Evolutionary conservation across 2,329 filamentous ascomycete genomes (phyloP).

Genomic region (Ophiostoma angusticollis): DNA sequence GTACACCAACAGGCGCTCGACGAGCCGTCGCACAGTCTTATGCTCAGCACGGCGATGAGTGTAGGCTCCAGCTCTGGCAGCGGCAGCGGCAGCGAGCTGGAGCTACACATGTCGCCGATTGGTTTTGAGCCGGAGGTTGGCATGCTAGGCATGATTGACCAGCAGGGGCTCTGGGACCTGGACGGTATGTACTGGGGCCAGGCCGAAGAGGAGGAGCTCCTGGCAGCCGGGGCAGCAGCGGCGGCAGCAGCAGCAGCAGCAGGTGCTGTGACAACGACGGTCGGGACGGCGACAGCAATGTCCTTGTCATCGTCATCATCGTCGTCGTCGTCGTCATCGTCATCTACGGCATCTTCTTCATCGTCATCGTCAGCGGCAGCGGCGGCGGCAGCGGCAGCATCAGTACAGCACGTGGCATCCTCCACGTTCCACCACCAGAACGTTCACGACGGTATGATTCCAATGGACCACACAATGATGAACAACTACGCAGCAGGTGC

Average conservation of each 20-base stretch:
- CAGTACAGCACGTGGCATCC: too few relatives aligned
- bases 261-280: too few relatives aligned
- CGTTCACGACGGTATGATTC: conserved; percentile 23
- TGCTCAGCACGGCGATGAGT: conserved; percentile 1
- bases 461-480: conserved; percentile 27
- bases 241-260: not conserved
- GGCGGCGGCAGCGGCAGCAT: not conserved
- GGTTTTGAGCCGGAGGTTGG: conserved; percentile 33
- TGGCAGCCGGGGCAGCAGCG: conserved; percentile 9
- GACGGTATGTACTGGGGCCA: conserved; percentile 43
- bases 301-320: too few relatives aligned
- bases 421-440: conserved; percentile 16
- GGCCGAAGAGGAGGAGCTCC: conserved; percentile 21
- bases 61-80: conserved; percentile 5
- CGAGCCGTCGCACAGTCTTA: conserved; percentile 22
- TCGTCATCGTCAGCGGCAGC: too few relatives aligned
- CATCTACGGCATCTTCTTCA: too few relatives aligned
- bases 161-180: conserved; percentile 42
- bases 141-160: conserved; percentile 40
- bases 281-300: too few relatives aligned
- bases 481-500: conserved; percentile 17
- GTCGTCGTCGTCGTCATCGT: too few relatives aligned
- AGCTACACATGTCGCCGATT: conserved; percentile 38
- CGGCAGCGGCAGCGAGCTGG: conserved; percentile 20
- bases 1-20: conserved; percentile 20